These are phyloP conservation scores for Thymus mandschuricus DNA, from an alignment of 257 asterid species.

Conservation along the genomic window DNA sequence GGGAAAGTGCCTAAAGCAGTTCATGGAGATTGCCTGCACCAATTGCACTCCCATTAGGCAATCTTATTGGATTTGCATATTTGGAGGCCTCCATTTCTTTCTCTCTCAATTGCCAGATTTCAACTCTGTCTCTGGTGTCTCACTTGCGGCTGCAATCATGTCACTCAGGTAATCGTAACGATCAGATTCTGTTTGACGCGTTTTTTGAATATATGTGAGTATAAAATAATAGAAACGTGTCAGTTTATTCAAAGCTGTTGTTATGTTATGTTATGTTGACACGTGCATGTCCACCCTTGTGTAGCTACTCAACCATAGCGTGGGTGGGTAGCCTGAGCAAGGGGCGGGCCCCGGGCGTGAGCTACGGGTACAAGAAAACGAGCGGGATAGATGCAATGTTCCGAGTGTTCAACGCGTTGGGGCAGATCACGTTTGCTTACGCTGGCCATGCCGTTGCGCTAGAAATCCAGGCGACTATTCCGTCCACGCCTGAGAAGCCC, in stretches of 20 bases:
- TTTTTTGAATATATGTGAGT: no score
- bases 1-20: conserved; percentile 76
- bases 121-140: conserved; percentile 80
- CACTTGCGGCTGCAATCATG: conserved; percentile 91
- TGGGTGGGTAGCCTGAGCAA: conserved; percentile 71
- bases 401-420: conserved; percentile 74
- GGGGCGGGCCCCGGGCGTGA: conserved; percentile 66
- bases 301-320: conserved; percentile 85
- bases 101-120: conserved; percentile 86
- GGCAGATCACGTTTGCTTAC: conserved; percentile 80
- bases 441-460: conserved; percentile 90
- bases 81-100: conserved; percentile 81
- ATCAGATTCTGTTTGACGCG: no score
- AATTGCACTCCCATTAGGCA: conserved; percentile 60
- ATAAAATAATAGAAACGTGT: no score
- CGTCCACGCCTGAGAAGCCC: conserved; percentile 88
- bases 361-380: conserved; percentile 66
- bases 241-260: no score
- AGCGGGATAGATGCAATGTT: conserved; percentile 61
- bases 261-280: neutral
- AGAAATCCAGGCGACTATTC: conserved; percentile 90
- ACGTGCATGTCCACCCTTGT: neutral
- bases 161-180: conserved; percentile 50
- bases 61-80: conserved; percentile 91
- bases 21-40: conserved; percentile 69